Conservation (phyloP, 306 rosid genomes). For the Fagus crenata region DNA sequence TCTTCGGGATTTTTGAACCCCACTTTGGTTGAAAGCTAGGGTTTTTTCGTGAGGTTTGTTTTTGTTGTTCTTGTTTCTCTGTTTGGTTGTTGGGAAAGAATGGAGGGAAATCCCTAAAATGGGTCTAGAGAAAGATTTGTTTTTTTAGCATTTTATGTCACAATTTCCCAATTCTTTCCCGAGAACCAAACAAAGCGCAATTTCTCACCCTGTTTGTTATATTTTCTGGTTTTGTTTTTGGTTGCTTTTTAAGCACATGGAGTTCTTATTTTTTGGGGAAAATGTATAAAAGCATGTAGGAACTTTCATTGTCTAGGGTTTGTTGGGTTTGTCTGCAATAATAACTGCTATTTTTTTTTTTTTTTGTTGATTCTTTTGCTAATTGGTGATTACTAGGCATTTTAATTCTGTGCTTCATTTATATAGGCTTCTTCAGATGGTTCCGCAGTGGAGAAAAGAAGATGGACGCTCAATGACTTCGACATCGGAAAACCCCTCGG, state of each 20-base stretch:
- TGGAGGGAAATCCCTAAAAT: neutral
- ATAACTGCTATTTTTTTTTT: neutral
- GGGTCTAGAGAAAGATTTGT: neutral
- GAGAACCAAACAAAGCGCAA: neutral
- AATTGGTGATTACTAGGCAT: conserved; percentile 1
- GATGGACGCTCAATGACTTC: conserved; percentile 92
- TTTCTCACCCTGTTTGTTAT: neutral
- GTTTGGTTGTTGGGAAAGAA: neutral
- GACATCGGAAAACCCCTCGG: conserved; percentile 98
- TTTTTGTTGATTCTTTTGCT: neutral
- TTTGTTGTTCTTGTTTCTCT: neutral
- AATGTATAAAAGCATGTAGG: neutral
- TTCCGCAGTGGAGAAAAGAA: conserved; percentile 62
- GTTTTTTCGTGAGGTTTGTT: conserved; percentile 9
- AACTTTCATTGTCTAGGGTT: neutral
- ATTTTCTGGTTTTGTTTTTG: neutral
- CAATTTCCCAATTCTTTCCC: neutral
- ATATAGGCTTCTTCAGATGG: conserved; percentile 58
- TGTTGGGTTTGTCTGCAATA: neutral
- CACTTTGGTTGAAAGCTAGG: conserved; percentile 18
- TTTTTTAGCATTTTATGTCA: neutral
- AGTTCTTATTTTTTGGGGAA: neutral
- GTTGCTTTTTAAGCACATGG: neutral
- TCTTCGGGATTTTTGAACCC: conserved; percentile 2
- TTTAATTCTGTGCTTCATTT: conserved; percentile 25